Percentiles rank a stretch among this genome's conserved stretches.
Conservation (phyloP, 192 early-diverging fungal species). For the Entomortierella chlamydospora region DNA sequence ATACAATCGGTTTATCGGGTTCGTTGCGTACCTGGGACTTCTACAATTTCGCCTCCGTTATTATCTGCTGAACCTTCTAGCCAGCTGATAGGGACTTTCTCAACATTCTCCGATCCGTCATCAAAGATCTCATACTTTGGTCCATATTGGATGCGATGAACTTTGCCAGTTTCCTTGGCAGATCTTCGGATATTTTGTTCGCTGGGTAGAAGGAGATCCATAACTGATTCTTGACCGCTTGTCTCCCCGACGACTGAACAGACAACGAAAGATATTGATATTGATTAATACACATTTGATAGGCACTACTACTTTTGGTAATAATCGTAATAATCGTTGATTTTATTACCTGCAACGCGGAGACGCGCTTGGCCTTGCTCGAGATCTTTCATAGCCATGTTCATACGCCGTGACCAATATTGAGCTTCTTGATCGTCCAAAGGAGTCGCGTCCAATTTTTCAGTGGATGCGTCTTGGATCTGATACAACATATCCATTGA, state of each 20-base stretch:
- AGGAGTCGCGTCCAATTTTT: constrained; percentile 29
- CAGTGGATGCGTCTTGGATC: constrained; percentile 39
- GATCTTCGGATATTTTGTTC: constrained; percentile 30
- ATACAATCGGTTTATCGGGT: too few species aligned
- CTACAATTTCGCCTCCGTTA: constrained; percentile 45
- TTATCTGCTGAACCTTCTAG: constrained; percentile 22
- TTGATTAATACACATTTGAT: neutral
- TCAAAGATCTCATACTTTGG: constrained; percentile 24
- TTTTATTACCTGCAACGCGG: constrained; percentile 25
- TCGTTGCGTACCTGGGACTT: constrained; percentile 39
- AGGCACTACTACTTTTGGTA: too few species aligned
- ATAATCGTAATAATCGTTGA: neutral
- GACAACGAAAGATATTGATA: neutral
- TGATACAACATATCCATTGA: constrained; percentile 53
- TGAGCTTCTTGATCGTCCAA: constrained; percentile 42
- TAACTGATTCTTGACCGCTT: constrained; percentile 45
- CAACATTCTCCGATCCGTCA: constrained; percentile 33
- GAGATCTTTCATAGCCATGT: constrained; percentile 36
- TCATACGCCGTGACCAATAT: constrained; percentile 48
- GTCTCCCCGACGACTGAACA: constrained; percentile 42
- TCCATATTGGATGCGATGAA: constrained; percentile 46
- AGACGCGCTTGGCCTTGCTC: constrained; percentile 23
- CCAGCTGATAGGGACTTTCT: constrained; percentile 45
- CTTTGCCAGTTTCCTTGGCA: constrained; percentile 47
- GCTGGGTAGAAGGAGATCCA: constrained; percentile 41